These are phyloP conservation scores for Corymbia maculata DNA, from an alignment of 345 rosid genomes.

Conservation along the genomic window DNA sequence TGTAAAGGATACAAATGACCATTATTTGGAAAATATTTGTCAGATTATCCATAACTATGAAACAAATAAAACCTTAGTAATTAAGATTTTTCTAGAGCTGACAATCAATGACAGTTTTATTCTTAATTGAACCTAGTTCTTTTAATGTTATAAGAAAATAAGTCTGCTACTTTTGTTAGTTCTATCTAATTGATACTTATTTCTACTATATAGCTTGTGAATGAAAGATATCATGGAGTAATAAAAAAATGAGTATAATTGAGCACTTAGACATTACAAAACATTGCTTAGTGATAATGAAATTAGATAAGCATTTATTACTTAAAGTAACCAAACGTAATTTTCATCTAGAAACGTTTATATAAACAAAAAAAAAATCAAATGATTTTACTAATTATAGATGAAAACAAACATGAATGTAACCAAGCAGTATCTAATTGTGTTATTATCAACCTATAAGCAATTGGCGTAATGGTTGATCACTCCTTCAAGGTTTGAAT, in stretches of 20 bases:
- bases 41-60: too few species aligned
- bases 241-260: background rate
- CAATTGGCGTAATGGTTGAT: too few species aligned
- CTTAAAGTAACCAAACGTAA: rapidly evolving
- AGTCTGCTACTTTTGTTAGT: rapidly evolving
- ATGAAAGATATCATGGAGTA: background rate
- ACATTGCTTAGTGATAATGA: background rate
- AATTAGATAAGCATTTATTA: background rate
- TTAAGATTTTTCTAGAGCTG: background rate
- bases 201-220: background rate
- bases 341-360: background rate
- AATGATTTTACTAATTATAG: background rate
- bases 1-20: too few species aligned
- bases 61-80: too few species aligned
- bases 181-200: background rate
- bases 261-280: rapidly evolving
- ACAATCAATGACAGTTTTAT: background rate
- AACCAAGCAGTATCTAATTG: background rate
- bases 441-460: too few species aligned
- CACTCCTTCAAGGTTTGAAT: too few species aligned
- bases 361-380: rapidly evolving
- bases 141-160: background rate
- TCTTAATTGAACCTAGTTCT: background rate
- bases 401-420: background rate
- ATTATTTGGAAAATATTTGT: too few species aligned